phyloP scores from a whole-genome alignment of 768 basidiomycete genomes.

The Inosperma sp. region DNA sequence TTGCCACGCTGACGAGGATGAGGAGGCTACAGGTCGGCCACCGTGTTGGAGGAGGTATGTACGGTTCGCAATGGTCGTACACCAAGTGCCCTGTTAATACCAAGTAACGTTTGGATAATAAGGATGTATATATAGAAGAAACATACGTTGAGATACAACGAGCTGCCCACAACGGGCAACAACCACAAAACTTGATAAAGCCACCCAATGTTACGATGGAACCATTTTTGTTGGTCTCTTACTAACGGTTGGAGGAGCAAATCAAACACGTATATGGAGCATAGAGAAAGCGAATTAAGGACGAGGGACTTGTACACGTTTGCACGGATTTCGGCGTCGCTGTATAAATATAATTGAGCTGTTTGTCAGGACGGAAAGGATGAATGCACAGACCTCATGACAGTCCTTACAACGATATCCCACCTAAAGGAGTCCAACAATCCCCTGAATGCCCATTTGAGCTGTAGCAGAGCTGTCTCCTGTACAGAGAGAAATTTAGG shows the following conservation, averaged over 20 bases:
- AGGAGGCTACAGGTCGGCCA: conserved; percentile 40
- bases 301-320: conserved; percentile 73
- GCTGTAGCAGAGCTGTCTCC: conserved; percentile 57
- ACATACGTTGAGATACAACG: conserved; percentile 80
- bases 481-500: conserved; percentile 64
- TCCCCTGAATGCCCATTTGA: conserved; percentile 54
- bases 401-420: conserved; percentile 55
- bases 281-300: conserved; percentile 65
- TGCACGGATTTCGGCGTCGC: conserved; percentile 71
- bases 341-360: conserved; percentile 25
- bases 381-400: conserved; percentile 46
- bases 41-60: conserved; percentile 72
- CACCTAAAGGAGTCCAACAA: conserved; percentile 70
- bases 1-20: conserved; percentile 32
- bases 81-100: conserved; percentile 64
- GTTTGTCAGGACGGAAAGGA: neutral
- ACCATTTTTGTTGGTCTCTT: conserved; percentile 56
- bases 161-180: conserved; percentile 66
- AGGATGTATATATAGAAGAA: neutral
- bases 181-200: conserved; percentile 79
- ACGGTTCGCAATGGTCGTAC: conserved; percentile 68
- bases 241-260: conserved; percentile 65
- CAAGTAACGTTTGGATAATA: neutral
- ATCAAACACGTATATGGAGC: conserved; percentile 75
- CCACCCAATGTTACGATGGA: conserved; percentile 69